phyloP scores from a whole-genome alignment of 2,329 filamentous ascomycete species.

The Acephala macrosclerotiorum region DNA sequence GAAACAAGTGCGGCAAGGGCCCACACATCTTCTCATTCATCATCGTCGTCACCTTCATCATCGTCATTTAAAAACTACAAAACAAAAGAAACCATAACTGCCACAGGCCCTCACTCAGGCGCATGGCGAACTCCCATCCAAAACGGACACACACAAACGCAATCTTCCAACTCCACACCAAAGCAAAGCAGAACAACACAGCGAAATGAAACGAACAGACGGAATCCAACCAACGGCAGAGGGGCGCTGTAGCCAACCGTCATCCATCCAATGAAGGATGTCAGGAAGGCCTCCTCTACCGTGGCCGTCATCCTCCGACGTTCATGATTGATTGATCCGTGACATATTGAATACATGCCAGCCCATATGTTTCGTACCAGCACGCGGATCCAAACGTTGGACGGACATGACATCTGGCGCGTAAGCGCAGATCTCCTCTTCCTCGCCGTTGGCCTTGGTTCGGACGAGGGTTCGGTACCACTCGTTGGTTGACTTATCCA shows the following conservation, averaged over 20 bases:
- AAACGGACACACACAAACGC: background rate
- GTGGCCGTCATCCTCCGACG: background rate
- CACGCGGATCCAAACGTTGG: too few species aligned
- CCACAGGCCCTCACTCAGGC: conserved; percentile 8
- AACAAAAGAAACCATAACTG: background rate
- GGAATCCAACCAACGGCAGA: background rate
- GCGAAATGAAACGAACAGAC: background rate
- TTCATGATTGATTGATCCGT: too few species aligned
- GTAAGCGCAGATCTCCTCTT: background rate
- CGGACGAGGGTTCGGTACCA: background rate
- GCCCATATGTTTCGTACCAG: too few species aligned
- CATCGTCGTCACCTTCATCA: background rate
- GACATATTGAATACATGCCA: too few species aligned
- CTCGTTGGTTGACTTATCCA: background rate
- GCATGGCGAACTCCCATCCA: background rate
- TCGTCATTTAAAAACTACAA: background rate
- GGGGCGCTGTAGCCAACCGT: background rate
- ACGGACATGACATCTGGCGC: too few species aligned
- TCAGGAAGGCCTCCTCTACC: background rate
- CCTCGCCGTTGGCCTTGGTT: background rate
- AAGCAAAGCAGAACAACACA: background rate
- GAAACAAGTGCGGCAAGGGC: background rate
- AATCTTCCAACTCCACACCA: background rate
- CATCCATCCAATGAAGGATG: background rate
- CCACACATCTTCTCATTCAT: conserved; percentile 1